Percentiles rank a stretch among this genome's conserved stretches.
phyloP scores from a whole-genome alignment of 441 rosid genomes.

The Mallotus repandus region DNA sequence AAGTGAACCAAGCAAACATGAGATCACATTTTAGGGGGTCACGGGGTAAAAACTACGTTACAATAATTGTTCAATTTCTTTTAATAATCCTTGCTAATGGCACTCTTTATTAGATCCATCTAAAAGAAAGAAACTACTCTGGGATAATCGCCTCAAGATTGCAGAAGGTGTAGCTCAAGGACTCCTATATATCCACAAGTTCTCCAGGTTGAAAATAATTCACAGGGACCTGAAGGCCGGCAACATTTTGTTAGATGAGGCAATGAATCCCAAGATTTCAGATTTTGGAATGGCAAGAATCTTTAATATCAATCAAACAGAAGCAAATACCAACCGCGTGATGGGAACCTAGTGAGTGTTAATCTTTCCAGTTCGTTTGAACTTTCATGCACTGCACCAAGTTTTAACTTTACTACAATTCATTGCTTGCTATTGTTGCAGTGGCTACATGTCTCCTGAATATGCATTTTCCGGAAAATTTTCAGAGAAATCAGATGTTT shows the following conservation, averaged over 20 bases:
- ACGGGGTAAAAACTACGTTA: too few relatives aligned
- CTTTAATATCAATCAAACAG: conserved; percentile 7
- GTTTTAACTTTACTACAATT: too few relatives aligned
- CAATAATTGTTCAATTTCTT: too few relatives aligned
- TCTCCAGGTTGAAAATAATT: conserved; percentile 16
- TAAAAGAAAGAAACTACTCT: background rate
- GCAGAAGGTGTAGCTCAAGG: conserved; percentile 20
- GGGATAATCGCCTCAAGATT: conserved; percentile 7
- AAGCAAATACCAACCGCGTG: conserved; percentile 12
- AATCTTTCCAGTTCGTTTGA: background rate
- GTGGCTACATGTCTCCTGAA: conserved; percentile 19
- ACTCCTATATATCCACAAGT: conserved; percentile 17
- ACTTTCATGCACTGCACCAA: background rate
- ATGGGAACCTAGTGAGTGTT: conserved; percentile 12
- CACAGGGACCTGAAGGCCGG: conserved; percentile 13
- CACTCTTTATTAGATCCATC: background rate
- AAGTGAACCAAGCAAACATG: too few relatives aligned
- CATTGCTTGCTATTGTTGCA: background rate
- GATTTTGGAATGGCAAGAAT: conserved; percentile 17
- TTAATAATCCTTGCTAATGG: too few relatives aligned
- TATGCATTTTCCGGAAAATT: conserved; percentile 19
- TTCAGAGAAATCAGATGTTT: conserved; percentile 14
- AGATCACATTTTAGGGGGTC: too few relatives aligned
- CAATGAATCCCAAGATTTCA: conserved; percentile 18
- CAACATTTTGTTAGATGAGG: conserved; percentile 10